Evolutionary conservation across 2,329 filamentous ascomycete genomes (phyloP).

Genomic region (Lasiodiplodia sp.): DNA sequence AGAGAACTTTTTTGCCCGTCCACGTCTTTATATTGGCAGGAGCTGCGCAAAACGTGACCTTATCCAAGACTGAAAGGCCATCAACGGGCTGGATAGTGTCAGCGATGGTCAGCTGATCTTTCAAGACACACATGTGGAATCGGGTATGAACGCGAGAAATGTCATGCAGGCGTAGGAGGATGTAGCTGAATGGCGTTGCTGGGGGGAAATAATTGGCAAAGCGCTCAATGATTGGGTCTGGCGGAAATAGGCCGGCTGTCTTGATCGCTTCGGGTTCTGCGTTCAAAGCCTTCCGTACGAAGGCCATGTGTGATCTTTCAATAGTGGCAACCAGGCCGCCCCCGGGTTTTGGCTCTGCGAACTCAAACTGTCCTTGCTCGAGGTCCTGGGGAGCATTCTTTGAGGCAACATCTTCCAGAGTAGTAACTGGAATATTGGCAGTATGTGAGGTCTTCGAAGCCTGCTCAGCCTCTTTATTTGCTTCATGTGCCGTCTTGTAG

Average conservation of each 20-base stretch:
- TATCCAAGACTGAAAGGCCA: slow-evolving; percentile 73
- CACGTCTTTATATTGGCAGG: slow-evolving; percentile 67
- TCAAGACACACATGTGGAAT: slow-evolving; percentile 74
- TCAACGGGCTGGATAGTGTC: slow-evolving; percentile 76
- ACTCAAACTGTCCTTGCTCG: slow-evolving; percentile 9
- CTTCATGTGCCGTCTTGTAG: slow-evolving; percentile 74
- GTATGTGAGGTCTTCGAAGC: neutral
- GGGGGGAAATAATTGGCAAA: slow-evolving; percentile 85
- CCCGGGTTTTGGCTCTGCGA: slow-evolving; percentile 46
- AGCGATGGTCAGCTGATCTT: slow-evolving; percentile 70
- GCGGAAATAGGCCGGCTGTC: slow-evolving; percentile 77
- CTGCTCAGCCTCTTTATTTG: slow-evolving; percentile 40
- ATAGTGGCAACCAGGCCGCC: slow-evolving; percentile 86
- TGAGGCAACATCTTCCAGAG: neutral
- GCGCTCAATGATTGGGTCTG: slow-evolving; percentile 71
- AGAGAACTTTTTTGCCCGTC: slow-evolving; percentile 60
- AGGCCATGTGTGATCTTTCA: slow-evolving; percentile 70
- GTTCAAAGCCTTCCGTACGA: slow-evolving; percentile 69
- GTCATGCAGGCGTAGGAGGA: slow-evolving; percentile 77
- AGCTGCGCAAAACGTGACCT: slow-evolving; percentile 75
- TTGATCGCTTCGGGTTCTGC: slow-evolving; percentile 70
- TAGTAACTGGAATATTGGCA: neutral
- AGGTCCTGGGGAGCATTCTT: neutral
- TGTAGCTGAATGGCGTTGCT: slow-evolving; percentile 81
- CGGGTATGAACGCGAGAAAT: slow-evolving; percentile 68